phyloP scores from a whole-genome alignment of 2,329 filamentous ascomycete genomes.

The Penicillium corylophilum region DNA sequence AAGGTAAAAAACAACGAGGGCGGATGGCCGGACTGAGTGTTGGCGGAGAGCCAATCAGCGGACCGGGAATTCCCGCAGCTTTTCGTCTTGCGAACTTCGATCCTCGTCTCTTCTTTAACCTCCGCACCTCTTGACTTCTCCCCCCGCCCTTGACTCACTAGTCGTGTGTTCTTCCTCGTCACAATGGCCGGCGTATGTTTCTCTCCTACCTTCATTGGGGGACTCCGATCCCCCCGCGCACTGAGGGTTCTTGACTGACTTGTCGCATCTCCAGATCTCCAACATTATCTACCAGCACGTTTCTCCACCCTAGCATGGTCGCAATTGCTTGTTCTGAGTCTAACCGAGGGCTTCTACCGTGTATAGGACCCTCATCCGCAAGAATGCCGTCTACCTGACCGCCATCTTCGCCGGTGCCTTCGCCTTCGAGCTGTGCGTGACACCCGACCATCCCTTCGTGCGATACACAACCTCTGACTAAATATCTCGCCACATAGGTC shows the following conservation, averaged over 20 bases:
- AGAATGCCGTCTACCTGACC: slow-evolving; percentile 83
- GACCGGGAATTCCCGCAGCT: slow-evolving; percentile 41
- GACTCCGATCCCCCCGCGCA: slow-evolving; percentile 4
- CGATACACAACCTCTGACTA: slow-evolving; percentile 18
- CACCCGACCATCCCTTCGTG: slow-evolving; percentile 2
- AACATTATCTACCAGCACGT: slow-evolving; percentile 62
- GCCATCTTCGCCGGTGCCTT: slow-evolving; percentile 86
- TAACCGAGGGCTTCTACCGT: slow-evolving; percentile 14
- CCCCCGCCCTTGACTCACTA: slow-evolving; percentile 10
- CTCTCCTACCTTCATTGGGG: background rate
- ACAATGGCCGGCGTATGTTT: slow-evolving; percentile 55
- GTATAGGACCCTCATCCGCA: slow-evolving; percentile 74
- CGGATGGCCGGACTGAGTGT: slow-evolving; percentile 25
- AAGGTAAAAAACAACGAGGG: slow-evolving; percentile 12
- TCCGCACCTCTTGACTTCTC: slow-evolving; percentile 13
- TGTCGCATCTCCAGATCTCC: slow-evolving; percentile 45
- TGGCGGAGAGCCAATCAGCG: slow-evolving; percentile 35
- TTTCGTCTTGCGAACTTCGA: slow-evolving; percentile 31
- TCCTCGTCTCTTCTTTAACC: slow-evolving; percentile 27
- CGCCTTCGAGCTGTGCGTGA: slow-evolving; percentile 83
- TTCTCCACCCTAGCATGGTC: slow-evolving; percentile 21
- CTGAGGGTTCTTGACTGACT: slow-evolving; percentile 21
- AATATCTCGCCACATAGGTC: slow-evolving; percentile 54
- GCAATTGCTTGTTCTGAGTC: slow-evolving; percentile 15
- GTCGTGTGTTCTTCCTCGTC: slow-evolving; percentile 27